A percentile compares a stretch with the other conserved stretches of the same genome.
Conservation (phyloP, 495 filamentous ascomycete genomes). For the Aspergillus ostianus region DNA sequence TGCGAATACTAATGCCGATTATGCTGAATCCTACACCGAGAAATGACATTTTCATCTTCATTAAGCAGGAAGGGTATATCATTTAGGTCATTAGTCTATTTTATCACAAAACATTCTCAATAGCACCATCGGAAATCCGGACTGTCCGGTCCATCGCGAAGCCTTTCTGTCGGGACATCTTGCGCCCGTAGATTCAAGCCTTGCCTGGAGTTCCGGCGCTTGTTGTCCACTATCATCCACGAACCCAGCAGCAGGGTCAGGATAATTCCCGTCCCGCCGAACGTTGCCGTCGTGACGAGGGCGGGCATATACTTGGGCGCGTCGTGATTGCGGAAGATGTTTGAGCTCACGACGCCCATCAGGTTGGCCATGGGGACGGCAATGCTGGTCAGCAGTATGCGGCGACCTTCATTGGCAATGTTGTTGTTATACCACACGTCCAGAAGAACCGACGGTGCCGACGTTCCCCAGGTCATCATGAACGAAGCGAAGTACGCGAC, state of each 20-base stretch:
- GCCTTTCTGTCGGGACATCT: conserved; percentile 63
- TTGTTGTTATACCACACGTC: conserved; percentile 74
- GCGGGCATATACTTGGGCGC: conserved; percentile 73
- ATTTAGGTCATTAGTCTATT: not conserved
- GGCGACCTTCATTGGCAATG: conserved; percentile 66
- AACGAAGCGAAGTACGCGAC: conserved; percentile 74
- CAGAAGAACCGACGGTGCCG: conserved; percentile 47
- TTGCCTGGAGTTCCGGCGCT: conserved; percentile 56
- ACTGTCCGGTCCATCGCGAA: conserved; percentile 62
- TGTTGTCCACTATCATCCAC: conserved; percentile 70
- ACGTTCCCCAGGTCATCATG: conserved; percentile 72
- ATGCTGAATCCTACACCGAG: no score
- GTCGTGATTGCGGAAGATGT: conserved; percentile 67
- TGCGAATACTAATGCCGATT: no score
- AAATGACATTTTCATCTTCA: no score
- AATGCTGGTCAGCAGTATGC: conserved; percentile 64
- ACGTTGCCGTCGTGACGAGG: conserved; percentile 66
- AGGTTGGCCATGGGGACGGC: conserved; percentile 71
- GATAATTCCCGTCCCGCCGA: conserved; percentile 60
- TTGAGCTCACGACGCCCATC: conserved; percentile 69
- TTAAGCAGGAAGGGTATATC: no score
- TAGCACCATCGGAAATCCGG: conserved; percentile 62
- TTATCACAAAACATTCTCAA: not conserved
- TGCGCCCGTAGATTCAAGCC: conserved; percentile 57
- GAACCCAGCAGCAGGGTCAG: conserved; percentile 56